Percentiles rank a stretch among this genome's conserved stretches.
Conservation (phyloP, 2,329 filamentous ascomycete genomes). For the Claviceps quebecensis region DNA sequence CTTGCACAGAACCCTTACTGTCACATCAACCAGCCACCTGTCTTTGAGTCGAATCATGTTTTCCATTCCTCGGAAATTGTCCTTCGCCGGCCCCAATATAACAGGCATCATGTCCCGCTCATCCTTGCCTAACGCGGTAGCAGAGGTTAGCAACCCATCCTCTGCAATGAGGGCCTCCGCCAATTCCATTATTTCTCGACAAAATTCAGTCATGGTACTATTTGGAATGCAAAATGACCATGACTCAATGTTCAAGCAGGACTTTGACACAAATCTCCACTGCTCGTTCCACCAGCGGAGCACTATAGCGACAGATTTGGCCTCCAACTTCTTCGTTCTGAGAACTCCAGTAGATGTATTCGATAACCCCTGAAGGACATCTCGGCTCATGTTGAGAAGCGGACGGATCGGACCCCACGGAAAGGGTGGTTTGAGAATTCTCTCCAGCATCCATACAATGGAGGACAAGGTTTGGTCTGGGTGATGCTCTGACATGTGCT, state of each 20-base stretch:
- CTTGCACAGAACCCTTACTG: conserved; percentile 72
- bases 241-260: conserved; percentile 67
- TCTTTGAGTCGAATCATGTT: conserved; percentile 88
- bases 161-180: conserved; percentile 75
- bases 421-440: conserved; percentile 19
- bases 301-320: conserved; percentile 50
- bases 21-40: conserved; percentile 66
- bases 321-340: conserved; percentile 39
- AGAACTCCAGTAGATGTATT: conserved; percentile 42
- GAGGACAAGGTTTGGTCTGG: conserved; percentile 26
- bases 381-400: conserved; percentile 41
- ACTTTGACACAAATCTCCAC: conserved; percentile 69
- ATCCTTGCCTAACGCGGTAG: conserved; percentile 25
- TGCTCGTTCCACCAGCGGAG: conserved; percentile 70
- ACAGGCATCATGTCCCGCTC: conserved; percentile 25
- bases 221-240: conserved; percentile 74
- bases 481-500: conserved; percentile 25
- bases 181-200: conserved; percentile 87
- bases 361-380: conserved; percentile 42
- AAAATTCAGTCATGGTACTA: conserved; percentile 75
- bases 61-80: conserved; percentile 52
- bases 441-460: conserved; percentile 29
- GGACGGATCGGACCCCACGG: conserved; percentile 45
- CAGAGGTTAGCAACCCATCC: conserved; percentile 68
- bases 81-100: conserved; percentile 25